Conservation (phyloP, 495 filamentous ascomycete species). For the Talaromyces borbonicus region DNA sequence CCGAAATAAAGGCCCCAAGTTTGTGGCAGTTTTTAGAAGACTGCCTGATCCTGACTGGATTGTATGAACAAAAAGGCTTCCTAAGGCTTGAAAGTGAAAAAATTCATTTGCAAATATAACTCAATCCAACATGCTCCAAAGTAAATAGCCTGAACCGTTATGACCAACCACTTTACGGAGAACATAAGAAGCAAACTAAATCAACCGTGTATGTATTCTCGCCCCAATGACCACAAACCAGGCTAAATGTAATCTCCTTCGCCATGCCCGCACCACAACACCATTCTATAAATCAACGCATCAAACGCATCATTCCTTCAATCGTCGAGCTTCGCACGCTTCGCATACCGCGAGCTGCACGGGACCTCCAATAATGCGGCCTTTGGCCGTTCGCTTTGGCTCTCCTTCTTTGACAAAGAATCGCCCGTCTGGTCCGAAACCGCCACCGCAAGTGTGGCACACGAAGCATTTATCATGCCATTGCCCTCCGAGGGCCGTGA, state of each 20-base stretch:
- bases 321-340: constrained; percentile 50
- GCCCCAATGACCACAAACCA: too few relatives aligned
- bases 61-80: not conserved
- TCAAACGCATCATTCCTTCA: constrained; percentile 40
- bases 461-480: constrained; percentile 92
- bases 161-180: too few relatives aligned
- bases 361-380: constrained; percentile 37
- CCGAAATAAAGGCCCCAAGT: constrained; percentile 80
- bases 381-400: constrained; percentile 40
- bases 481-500: constrained; percentile 78
- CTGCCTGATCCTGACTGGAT: constrained; percentile 68
- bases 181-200: too few relatives aligned
- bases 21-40: constrained; percentile 75
- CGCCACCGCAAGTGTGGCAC: constrained; percentile 59
- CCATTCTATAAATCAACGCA: too few relatives aligned
- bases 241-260: too few relatives aligned
- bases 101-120: not conserved
- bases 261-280: too few relatives aligned
- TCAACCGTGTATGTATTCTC: too few relatives aligned
- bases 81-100: not conserved
- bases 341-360: constrained; percentile 51
- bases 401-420: constrained; percentile 54
- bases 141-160: too few relatives aligned
- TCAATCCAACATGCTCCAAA: not conserved
- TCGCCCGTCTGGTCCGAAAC: constrained; percentile 49